phyloP scores from a whole-genome alignment of 495 filamentous ascomycete species.

The Alectoria sarmentosa region DNA sequence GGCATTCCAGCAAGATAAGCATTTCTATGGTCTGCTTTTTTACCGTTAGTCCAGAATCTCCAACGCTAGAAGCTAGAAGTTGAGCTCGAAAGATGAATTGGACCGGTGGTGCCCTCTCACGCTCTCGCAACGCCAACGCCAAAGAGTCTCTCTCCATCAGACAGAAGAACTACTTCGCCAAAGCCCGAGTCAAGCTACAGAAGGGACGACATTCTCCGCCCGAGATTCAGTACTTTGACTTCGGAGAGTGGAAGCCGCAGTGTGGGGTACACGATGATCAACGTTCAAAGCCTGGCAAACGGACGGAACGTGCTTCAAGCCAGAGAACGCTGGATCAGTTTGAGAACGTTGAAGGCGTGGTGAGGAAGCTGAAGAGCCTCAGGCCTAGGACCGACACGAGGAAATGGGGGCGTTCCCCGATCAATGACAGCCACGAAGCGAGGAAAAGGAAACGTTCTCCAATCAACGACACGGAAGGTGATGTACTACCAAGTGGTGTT shows the following conservation, averaged over 20 bases:
- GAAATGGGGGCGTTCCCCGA: constrained; percentile 1
- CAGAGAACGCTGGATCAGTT: constrained; percentile 21
- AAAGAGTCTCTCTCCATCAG: constrained; percentile 15
- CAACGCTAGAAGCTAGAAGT: no score
- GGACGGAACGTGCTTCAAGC: background rate
- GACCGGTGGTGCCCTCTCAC: constrained; percentile 24
- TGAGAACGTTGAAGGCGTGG: constrained; percentile 17
- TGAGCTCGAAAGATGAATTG: constrained; percentile 23
- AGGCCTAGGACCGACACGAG: constrained; percentile 2
- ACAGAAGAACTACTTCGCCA: constrained; percentile 28
- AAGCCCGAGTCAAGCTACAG: constrained; percentile 21
- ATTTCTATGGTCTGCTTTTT: background rate
- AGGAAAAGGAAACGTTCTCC: constrained; percentile 2
- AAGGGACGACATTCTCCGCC: constrained; percentile 2
- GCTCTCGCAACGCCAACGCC: constrained; percentile 24
- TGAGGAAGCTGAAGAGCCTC: constrained; percentile 17
- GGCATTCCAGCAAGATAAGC: background rate
- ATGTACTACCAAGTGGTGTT: constrained; percentile 5
- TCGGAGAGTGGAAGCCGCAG: constrained; percentile 12
- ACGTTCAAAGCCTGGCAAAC: background rate
- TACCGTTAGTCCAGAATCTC: background rate
- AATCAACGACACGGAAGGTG: constrained; percentile 1
- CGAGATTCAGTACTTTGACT: constrained; percentile 10
- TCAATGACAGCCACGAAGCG: constrained; percentile 3
- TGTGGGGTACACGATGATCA: background rate